Base-by-base conservation (phyloP, 1,284 basidiomycete species). In the Tylopilus sp. region DNA sequence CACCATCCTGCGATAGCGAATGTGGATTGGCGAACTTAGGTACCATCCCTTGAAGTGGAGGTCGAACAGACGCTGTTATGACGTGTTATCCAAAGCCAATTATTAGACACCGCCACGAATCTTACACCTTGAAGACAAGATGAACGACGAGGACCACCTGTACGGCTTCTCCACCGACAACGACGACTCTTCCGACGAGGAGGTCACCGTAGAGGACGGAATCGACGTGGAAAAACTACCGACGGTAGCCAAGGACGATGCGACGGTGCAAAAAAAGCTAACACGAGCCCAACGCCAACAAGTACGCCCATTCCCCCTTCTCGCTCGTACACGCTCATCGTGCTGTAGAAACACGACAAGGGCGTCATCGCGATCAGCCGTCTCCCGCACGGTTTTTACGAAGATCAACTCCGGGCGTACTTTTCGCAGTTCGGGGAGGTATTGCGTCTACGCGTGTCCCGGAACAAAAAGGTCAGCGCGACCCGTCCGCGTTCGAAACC, bases 351-450 rank as follows among this genome's bases (percentile, higher is more conserved):
- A 75, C 76, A 78, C 55, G 83, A 91, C 58, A 78, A 78, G 42
- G 95, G 94, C n/a, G 91, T 95, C 0, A 68, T 99, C 26, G 95
- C 85, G 74, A 77, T 99, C 46, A 87, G 92, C 14, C 84, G 93
- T 55, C 80, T 99, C 56, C 96, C 96, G 1, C 92, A 97, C 60
- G 95, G 94, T 18, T 99, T 99, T 73, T 95, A 93, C 71, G 96
- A 99, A 71, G 88, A 90, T 50, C 87, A 98, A 71, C 85, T 99
- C 72, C 84, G 82, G 55, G 81, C 83, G 10, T 99, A 99, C 73
- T 96, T 99, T 64, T 78, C 84, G 28, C 96, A 99, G 67, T 99
- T 99, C 60, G 96, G 96, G 17, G 81, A 87, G 42, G 84, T 99
- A 38, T 88, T 89, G 4, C 85, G 95, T 35, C 68, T 98, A 37